A percentile compares a stretch with the other conserved stretches of the same genome.
phyloP scores from a whole-genome alignment of 139 green algal species.

The Prasinococcaceae sp. region DNA sequence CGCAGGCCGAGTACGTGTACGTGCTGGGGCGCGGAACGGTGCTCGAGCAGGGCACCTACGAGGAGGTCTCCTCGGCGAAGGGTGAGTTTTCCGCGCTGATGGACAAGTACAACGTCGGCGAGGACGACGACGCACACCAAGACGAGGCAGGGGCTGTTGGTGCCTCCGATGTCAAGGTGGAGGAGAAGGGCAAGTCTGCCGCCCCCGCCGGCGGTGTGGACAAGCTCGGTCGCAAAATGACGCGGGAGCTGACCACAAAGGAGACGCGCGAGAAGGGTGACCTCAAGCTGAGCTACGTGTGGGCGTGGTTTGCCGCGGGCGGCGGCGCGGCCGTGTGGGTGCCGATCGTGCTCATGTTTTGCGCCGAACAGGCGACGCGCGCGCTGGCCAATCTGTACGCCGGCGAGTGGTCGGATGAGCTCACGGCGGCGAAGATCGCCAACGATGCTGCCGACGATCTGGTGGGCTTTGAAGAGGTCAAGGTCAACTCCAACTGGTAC shows the following conservation, averaged over 20 bases:
- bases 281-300: constrained; percentile 29
- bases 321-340: constrained; percentile 18
- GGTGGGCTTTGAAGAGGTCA: no score
- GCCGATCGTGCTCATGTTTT: constrained; percentile 32
- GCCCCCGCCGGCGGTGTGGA: constrained; percentile 24
- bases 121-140: constrained; percentile 51
- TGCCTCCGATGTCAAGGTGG: no score
- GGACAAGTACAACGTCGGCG: constrained; percentile 19
- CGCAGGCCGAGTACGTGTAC: constrained; percentile 59
- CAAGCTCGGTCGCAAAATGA: neutral
- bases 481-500: constrained; percentile 28
- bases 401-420: no score
- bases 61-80: constrained; percentile 4
- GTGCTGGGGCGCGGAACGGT: constrained; percentile 66
- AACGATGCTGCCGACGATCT: no score
- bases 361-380: constrained; percentile 23
- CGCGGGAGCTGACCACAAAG: constrained; percentile 13
- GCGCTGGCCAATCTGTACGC: constrained; percentile 8
- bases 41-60: constrained; percentile 32
- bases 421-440: no score
- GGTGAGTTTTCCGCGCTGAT: constrained; percentile 20
- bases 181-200: constrained; percentile 21
- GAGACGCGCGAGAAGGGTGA: constrained; percentile 8
- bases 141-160: no score
- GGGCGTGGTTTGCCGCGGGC: constrained; percentile 16